Evolutionary conservation across 352 stramenopile genomes (phyloP).

Genomic region (Phytophthora boehmeriae): DNA sequence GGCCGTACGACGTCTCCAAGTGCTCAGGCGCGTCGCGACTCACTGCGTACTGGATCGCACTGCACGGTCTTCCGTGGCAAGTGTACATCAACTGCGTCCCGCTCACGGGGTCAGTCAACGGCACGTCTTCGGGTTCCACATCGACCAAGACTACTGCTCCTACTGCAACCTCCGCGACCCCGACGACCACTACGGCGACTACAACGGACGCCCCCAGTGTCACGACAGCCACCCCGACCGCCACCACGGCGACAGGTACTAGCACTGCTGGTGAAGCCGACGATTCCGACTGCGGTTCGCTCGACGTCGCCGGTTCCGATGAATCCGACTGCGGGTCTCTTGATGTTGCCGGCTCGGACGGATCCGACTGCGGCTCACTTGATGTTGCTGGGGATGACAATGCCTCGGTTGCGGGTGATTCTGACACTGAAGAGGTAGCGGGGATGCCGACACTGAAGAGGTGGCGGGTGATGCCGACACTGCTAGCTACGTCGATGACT

Average conservation of each 20-base stretch:
- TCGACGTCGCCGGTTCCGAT: constrained; percentile 21
- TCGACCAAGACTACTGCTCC: constrained; percentile 9
- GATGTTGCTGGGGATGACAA: constrained; percentile 26
- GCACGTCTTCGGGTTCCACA: constrained; percentile 9
- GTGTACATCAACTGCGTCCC: constrained; percentile 35
- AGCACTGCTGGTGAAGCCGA: constrained; percentile 25
- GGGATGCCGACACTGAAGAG: constrained; percentile 20
- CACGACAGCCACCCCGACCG: constrained; percentile 3
- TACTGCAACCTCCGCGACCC: constrained; percentile 12
- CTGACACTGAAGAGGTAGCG: constrained; percentile 27
- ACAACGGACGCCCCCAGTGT: constrained; percentile 3
- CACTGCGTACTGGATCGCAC: constrained; percentile 43
- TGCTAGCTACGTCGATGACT: constrained; percentile 23
- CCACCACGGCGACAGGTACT: constrained; percentile 8
- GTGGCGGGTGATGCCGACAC: constrained; percentile 28
- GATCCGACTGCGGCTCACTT: constrained; percentile 23
- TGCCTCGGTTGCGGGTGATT: constrained; percentile 12
- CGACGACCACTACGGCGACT: constrained; percentile 6
- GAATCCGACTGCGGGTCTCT: constrained; percentile 30
- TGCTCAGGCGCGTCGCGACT: constrained; percentile 26
- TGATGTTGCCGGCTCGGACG: constrained; percentile 22
- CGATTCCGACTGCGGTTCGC: constrained; percentile 23
- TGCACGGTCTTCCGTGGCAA: constrained; percentile 49
- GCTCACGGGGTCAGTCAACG: constrained; percentile 20
- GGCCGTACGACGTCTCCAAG: constrained; percentile 27